Evolutionary conservation across 2,329 filamentous ascomycete genomes (phyloP).

Genomic region (Fusarium palustre): DNA sequence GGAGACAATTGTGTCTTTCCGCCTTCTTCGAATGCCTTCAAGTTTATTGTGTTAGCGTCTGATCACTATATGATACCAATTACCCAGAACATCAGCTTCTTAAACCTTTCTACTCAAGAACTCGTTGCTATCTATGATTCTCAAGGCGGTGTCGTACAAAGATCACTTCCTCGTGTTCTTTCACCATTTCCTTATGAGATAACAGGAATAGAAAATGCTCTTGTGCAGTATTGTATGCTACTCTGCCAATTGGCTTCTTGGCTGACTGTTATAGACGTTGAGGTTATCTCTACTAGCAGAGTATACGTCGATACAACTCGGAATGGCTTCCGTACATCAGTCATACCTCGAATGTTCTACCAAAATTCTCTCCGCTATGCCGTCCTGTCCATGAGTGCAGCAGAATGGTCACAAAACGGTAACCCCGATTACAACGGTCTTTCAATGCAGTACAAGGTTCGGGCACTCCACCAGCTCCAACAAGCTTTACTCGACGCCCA

Average conservation of each 20-base stretch:
- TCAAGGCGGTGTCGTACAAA: background rate
- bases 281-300: slow-evolving; percentile 41
- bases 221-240: slow-evolving; percentile 43
- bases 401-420: slow-evolving; percentile 41
- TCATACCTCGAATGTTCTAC: slow-evolving; percentile 39
- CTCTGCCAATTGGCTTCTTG: fast-evolving
- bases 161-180: slow-evolving; percentile 13
- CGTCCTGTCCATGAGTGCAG: slow-evolving; percentile 43
- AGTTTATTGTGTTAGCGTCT: slow-evolving; percentile 38
- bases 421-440: slow-evolving; percentile 33
- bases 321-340: slow-evolving; percentile 40
- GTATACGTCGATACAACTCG: slow-evolving; percentile 42
- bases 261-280: slow-evolving; percentile 35
- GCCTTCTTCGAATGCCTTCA: slow-evolving; percentile 34
- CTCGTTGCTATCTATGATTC: slow-evolving; percentile 14
- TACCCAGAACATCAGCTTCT: slow-evolving; percentile 18
- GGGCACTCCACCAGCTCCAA: slow-evolving; percentile 37
- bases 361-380: slow-evolving; percentile 35
- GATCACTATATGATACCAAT: slow-evolving; percentile 31
- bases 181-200: slow-evolving; percentile 23
- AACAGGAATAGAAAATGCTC: slow-evolving; percentile 23
- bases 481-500: slow-evolving; percentile 18
- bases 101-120: slow-evolving; percentile 37
- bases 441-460: slow-evolving; percentile 42
- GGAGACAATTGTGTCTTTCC: slow-evolving; percentile 40